phyloP scores from a whole-genome alignment of 345 rosid species.

The Carallia brachiata region DNA sequence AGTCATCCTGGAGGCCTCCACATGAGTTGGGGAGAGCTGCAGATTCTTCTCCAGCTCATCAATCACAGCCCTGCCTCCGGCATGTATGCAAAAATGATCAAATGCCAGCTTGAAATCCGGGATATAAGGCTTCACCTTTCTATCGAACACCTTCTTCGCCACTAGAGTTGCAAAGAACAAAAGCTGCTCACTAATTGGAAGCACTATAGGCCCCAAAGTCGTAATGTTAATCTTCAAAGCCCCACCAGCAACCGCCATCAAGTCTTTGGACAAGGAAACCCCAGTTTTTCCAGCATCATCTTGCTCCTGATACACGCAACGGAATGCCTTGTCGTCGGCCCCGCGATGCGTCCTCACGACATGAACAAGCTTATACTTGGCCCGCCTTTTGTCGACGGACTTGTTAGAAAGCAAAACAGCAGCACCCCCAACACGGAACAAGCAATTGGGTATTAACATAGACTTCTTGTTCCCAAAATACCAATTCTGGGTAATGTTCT shows the following conservation, averaged over 20 bases:
- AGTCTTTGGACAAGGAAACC: constrained; percentile 24
- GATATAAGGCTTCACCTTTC: constrained; percentile 24
- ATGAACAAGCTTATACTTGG: constrained; percentile 27
- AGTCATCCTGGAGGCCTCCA: constrained; percentile 28
- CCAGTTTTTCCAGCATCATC: constrained; percentile 24
- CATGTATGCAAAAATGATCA: constrained; percentile 29
- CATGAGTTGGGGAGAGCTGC: constrained; percentile 22
- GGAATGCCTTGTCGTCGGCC: constrained; percentile 26
- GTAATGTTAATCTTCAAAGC: constrained; percentile 22
- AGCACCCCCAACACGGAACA: constrained; percentile 26
- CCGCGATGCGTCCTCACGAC: constrained; percentile 26
- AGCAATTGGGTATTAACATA: constrained; percentile 25
- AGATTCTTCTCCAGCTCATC: constrained; percentile 31
- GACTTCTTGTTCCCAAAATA: constrained; percentile 29
- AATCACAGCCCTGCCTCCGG: constrained; percentile 25
- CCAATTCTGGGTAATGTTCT: constrained; percentile 31
- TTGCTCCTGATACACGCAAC: constrained; percentile 25
- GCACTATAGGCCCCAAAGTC: constrained; percentile 20
- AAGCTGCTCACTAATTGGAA: constrained; percentile 29
- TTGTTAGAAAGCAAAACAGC: constrained; percentile 25
- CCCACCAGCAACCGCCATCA: constrained; percentile 27
- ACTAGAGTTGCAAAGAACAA: constrained; percentile 28
- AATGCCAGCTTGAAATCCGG: constrained; percentile 30
- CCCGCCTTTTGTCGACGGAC: constrained; percentile 6
- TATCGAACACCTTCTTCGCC: constrained; percentile 20